These are phyloP conservation scores for Rhizopogon sp. DNA, from an alignment of 768 basidiomycete genomes.

Conservation along the genomic window DNA sequence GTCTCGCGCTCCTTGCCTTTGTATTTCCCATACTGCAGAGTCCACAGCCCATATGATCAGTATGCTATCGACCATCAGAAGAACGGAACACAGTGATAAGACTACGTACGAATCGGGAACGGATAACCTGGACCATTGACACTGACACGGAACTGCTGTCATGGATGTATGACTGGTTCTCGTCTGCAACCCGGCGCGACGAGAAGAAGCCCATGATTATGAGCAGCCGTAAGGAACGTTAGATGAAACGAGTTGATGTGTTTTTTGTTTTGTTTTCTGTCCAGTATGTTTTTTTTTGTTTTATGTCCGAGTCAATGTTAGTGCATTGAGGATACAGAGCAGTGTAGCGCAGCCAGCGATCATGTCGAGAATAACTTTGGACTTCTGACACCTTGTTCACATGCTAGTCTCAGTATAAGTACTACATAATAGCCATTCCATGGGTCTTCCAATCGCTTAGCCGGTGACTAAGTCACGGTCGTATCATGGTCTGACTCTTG, in stretches of 20 bases:
- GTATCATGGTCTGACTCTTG: not conserved
- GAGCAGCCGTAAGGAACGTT: not conserved
- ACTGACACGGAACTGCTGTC: conserved; percentile 41
- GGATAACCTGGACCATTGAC: conserved; percentile 41
- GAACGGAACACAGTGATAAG: conserved; percentile 13
- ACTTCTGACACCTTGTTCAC: conserved; percentile 23
- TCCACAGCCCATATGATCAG: conserved; percentile 6
- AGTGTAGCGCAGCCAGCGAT: conserved; percentile 18
- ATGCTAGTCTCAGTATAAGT: conserved; percentile 8
- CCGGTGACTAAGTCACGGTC: not conserved
- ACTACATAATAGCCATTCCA: not conserved
- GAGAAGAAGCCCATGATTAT: conserved; percentile 28
- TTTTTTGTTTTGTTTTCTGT: not conserved
- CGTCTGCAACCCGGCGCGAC: conserved; percentile 13
- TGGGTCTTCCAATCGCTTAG: not conserved
- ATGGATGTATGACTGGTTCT: conserved; percentile 12
- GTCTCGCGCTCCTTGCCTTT: conserved; percentile 54
- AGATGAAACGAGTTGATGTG: not conserved
- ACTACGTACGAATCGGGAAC: conserved; percentile 53
- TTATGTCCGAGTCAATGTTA: not conserved
- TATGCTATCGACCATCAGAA: not conserved
- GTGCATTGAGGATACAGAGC: conserved; percentile 8
- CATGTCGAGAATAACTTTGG: conserved; percentile 1
- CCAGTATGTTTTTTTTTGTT: not conserved
- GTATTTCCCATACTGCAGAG: conserved; percentile 46